These are phyloP conservation scores for Melaleuca alternifolia DNA, from an alignment of 345 rosid species.

Conservation along the genomic window DNA sequence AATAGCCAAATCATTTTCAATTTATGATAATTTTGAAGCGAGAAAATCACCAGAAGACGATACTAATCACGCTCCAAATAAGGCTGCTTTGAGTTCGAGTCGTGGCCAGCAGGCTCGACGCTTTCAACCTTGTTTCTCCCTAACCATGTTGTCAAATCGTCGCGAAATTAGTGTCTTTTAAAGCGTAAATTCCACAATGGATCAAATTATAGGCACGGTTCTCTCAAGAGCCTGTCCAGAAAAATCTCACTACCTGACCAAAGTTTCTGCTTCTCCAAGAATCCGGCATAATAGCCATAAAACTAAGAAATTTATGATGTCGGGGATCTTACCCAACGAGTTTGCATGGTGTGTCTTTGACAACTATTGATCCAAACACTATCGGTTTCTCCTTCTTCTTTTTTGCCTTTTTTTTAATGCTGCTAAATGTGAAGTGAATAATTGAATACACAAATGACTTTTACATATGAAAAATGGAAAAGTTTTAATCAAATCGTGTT, in stretches of 20 bases:
- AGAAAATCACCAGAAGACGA: neutral
- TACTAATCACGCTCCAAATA: neutral
- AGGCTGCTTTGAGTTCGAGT: accelerated
- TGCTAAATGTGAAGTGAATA: neutral
- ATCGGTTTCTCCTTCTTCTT: neutral
- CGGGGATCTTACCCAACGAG: neutral
- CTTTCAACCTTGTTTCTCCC: neutral
- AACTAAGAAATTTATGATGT: neutral
- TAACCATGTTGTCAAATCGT: neutral
- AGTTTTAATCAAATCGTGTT: neutral
- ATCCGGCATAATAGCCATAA: neutral
- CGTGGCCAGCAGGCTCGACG: neutral
- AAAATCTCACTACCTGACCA: neutral
- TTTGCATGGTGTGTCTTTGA: neutral
- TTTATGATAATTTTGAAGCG: neutral
- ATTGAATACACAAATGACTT: neutral
- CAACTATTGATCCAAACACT: neutral
- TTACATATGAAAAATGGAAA: neutral
- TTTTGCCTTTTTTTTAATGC: neutral
- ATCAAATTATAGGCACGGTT: neutral
- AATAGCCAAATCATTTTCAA: neutral
- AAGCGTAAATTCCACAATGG: neutral
- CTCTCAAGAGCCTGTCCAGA: too few species aligned
- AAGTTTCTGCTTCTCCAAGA: neutral
- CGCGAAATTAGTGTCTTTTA: neutral